Evolutionary conservation across 805 yeast species (phyloP), one percentile per base, ranked within the genome.

Genomic region (Candida sonorensis): DNA sequence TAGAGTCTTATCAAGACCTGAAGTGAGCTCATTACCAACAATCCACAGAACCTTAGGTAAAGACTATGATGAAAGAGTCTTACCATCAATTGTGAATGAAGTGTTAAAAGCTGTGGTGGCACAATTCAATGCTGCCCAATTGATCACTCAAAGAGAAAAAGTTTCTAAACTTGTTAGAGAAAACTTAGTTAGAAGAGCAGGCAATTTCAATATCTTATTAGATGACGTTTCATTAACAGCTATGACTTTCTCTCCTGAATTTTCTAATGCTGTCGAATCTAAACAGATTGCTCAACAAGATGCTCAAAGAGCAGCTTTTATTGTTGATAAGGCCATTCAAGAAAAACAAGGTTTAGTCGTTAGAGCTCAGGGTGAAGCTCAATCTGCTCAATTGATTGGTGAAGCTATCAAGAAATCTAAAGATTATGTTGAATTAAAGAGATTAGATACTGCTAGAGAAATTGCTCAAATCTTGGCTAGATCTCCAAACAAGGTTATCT

Each of bases 281-380:
- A 92, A 92, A 64, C 98, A 92, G 67, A 92, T 92, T 62, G 97
- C 98, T 18, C 98, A 92, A 62, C 98, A 92, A 68, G 98, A 92
- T 57, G 97, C 98, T 14, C 97, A 92, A 64, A 80, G 95, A 60
- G 97, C 98, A 7, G 97, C 97, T 1, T 92, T 88, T 48, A 69
- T 92, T 26, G 98, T 92, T 33, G 98, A 92, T 60, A 85, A 87
- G 57, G 98, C 98, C 7, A 77, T 84, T 49, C 98, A 92, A 63
- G 97, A 92, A 65, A 92, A 92, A 60, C 97, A 92, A 63, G 94
- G 94, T 56, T 71, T 86, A 67, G 94, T 92, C 42, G 97, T 92
- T 36, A 86, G 82, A 61, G 97, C 98, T 10, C 84, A 86, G 59
- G 98, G 98, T 76, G 98, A 92, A 65, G 98, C 98, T 44, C 78